Conservation (phyloP, 2,329 filamentous ascomycete species). For the Alternaria consortialis region DNA sequence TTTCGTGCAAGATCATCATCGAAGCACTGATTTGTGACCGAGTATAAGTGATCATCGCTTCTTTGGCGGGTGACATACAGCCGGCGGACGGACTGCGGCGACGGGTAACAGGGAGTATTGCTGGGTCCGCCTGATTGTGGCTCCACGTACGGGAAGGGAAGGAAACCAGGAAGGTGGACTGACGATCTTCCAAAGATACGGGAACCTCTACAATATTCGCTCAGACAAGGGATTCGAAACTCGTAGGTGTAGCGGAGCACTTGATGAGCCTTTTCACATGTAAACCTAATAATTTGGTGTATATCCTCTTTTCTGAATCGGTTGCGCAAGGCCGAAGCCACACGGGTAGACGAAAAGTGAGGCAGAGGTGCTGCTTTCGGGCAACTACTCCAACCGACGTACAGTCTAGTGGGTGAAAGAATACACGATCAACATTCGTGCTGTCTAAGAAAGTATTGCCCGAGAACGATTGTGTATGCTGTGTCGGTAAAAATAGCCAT, state of each 20-base stretch:
- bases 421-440: neutral
- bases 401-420: neutral
- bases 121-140: conserved; percentile 2
- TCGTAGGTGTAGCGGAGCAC: conserved; percentile 2
- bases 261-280: neutral
- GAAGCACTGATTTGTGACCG: neutral
- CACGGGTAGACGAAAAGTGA: neutral
- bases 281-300: neutral
- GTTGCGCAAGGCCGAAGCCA: neutral
- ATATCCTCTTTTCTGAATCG: neutral
- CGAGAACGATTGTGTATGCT: neutral
- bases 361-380: neutral
- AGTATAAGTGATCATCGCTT: conserved; percentile 3
- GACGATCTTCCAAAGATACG: conserved; percentile 1
- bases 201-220: neutral
- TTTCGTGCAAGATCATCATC: neutral
- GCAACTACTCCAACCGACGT: conserved; percentile 5
- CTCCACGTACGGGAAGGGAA: neutral
- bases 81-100: conserved; percentile 4
- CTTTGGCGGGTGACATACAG: conserved; percentile 3
- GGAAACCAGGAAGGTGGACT: neutral
- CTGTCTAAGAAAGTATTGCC: neutral
- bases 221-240: neutral
- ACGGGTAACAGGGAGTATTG: conserved; percentile 3
- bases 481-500: conserved; percentile 10